phyloP scores from a whole-genome alignment of 2,329 filamentous ascomycete species.

The Volutella citrinella region DNA sequence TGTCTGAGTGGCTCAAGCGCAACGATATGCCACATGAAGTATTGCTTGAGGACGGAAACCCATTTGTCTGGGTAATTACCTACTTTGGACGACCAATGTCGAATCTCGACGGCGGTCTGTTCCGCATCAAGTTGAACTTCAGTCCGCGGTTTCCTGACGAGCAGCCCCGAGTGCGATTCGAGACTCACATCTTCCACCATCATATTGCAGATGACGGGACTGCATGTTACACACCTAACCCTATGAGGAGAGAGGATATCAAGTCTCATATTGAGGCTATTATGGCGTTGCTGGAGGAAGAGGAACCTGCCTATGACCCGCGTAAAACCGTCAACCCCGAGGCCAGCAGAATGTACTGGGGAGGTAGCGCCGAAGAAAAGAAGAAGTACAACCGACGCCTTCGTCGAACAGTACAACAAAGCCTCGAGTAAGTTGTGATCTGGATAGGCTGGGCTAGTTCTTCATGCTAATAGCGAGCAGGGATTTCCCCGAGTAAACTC shows the following conservation, averaged over 20 bases:
- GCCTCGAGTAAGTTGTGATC: constrained; percentile 61
- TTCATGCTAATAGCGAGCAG: too few species aligned
- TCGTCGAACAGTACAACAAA: constrained; percentile 71
- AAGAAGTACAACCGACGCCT: constrained; percentile 82
- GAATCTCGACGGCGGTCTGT: constrained; percentile 86
- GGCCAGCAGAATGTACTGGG: constrained; percentile 85
- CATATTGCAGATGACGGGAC: constrained; percentile 77
- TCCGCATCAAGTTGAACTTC: constrained; percentile 75
- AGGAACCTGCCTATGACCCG: constrained; percentile 84
- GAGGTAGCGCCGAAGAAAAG: constrained; percentile 65
- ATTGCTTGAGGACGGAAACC: constrained; percentile 74
- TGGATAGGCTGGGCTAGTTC: too few species aligned
- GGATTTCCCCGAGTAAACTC: constrained; percentile 32
- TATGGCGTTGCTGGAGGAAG: constrained; percentile 79
- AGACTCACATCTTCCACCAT: constrained; percentile 84
- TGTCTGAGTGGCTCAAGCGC: constrained; percentile 70
- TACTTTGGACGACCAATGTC: constrained; percentile 93
- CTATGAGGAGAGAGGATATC: constrained; percentile 67
- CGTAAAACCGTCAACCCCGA: constrained; percentile 83
- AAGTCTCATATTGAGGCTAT: constrained; percentile 81
- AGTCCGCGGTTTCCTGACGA: constrained; percentile 85
- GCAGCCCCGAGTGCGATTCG: constrained; percentile 78
- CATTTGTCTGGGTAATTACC: constrained; percentile 84
- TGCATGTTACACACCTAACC: constrained; percentile 73
- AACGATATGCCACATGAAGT: constrained; percentile 72